Base-by-base conservation (phyloP, 108 stramenopile species). In the Phaeodactylum tricornutum region DNA sequence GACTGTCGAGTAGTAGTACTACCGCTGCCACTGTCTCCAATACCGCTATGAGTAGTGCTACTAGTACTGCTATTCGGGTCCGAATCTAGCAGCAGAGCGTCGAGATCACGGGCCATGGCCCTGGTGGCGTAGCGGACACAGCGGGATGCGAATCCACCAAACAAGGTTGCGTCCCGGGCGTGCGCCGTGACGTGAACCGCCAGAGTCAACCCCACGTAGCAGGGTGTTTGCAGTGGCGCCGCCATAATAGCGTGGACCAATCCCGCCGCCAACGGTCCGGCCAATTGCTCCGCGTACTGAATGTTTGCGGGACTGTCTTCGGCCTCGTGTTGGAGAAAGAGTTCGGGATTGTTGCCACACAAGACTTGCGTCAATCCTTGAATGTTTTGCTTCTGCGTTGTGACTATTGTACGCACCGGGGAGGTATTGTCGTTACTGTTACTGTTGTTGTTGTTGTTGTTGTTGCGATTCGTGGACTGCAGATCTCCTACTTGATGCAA, bases 141-240 rank as follows among this genome's bases (percentile, higher is more conserved):
- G 17, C 84, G 67, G 8, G 29, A 6, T 0, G 79, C 81, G 49
- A 83, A 81, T 21, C 81, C 84, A 3, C 44, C 48, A 47, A 68
- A 68, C 5, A 52, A 40, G 24, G 32, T 49, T 4, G 32, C 20
- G 12, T 43, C 11, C 22, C 37, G 27, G 3, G 41, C 59, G 14
- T 62, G 41, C 41, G 80, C 59, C 15, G 55, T 35, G 8, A 52
- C 65, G 20, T 83, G 64, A 30, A 91, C 56, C 30, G 79, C 76
- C 29, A 86, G 44, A 22, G 84, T 84, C 32, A 91, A 52, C n/a
- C 75, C 84, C 2, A 73, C 84, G 59, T 86, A 83, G 16, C 66
- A 64, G 4, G 81, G 81, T 6, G 82, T 86, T 58, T 86, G 84
- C 15, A 83, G 44, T 0, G 88, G 88, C 17, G 81, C 55, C 29